These are phyloP conservation scores for Boeremia exigua DNA, from an alignment of 2,329 filamentous ascomycete species.

Conservation along the genomic window DNA sequence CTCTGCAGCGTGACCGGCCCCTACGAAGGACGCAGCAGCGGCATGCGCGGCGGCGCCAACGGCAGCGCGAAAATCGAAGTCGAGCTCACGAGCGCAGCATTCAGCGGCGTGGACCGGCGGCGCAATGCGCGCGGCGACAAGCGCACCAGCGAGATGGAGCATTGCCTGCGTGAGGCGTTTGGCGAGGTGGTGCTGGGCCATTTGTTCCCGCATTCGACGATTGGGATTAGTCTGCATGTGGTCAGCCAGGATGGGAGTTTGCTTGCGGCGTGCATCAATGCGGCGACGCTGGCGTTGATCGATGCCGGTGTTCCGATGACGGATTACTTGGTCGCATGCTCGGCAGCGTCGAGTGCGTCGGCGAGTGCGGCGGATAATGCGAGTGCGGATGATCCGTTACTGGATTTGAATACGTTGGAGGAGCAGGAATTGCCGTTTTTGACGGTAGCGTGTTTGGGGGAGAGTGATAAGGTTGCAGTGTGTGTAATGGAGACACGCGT, in stretches of 20 bases:
- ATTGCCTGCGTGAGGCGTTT: constrained; percentile 79
- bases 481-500: constrained; percentile 87
- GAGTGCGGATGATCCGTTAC: constrained; percentile 74
- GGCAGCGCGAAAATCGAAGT: constrained; percentile 74
- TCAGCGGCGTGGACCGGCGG: constrained; percentile 82
- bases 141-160: constrained; percentile 79
- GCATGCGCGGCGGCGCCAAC: constrained; percentile 55
- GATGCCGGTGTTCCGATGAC: constrained; percentile 96
- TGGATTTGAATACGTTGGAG: constrained; percentile 80
- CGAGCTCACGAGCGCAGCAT: constrained; percentile 84
- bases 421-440: constrained; percentile 88
- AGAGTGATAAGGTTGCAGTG: constrained; percentile 75
- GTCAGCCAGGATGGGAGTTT: constrained; percentile 89
- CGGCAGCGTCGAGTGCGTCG: constrained; percentile 76
- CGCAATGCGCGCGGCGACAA: constrained; percentile 64
- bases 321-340: constrained; percentile 88
- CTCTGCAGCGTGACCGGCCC: constrained; percentile 92
- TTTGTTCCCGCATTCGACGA: constrained; percentile 86
- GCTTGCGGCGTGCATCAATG: constrained; percentile 88
- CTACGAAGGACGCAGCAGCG: constrained; percentile 67
- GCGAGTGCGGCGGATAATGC: constrained; percentile 61
- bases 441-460: constrained; percentile 81
- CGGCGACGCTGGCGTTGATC: constrained; percentile 86
- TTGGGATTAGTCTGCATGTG: constrained; percentile 83
- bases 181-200: constrained; percentile 80